Evolutionary conservation across 2,329 filamentous ascomycete species (phyloP).

Genomic region (Nigrospora osmanthi): DNA sequence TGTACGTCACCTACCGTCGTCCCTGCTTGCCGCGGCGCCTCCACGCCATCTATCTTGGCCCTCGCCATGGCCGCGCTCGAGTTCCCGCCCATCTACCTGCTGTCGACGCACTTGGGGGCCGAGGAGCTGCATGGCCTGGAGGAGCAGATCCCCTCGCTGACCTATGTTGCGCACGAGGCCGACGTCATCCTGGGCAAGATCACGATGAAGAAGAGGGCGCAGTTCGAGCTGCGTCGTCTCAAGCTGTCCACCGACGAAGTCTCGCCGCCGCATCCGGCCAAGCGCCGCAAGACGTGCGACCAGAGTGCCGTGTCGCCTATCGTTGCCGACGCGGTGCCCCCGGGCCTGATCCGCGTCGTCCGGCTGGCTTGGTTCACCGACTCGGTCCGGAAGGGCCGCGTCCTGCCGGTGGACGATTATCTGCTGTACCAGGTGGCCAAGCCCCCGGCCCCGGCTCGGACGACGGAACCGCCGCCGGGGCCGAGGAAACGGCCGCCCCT

Average conservation of each 20-base stretch:
- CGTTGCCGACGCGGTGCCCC: background rate
- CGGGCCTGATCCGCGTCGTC: slow-evolving; percentile 39
- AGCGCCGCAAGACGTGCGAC: slow-evolving; percentile 23
- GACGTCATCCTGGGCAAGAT: slow-evolving; percentile 69
- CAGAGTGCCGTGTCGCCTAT: slow-evolving; percentile 15
- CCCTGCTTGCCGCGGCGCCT: too few relatives aligned
- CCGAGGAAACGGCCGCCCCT: slow-evolving; percentile 34
- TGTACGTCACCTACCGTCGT: too few relatives aligned
- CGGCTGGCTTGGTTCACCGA: slow-evolving; percentile 51
- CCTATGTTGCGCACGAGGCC: slow-evolving; percentile 65
- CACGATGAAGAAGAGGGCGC: slow-evolving; percentile 59
- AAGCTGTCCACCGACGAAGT: slow-evolving; percentile 52
- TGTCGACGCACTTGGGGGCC: slow-evolving; percentile 59
- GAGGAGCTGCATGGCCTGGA: slow-evolving; percentile 58
- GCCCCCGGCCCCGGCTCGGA: slow-evolving; percentile 7
- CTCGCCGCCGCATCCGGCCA: slow-evolving; percentile 9
- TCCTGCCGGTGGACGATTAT: slow-evolving; percentile 43
- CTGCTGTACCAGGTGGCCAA: slow-evolving; percentile 42
- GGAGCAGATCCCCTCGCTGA: slow-evolving; percentile 56
- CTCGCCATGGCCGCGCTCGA: slow-evolving; percentile 18
- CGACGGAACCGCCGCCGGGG: slow-evolving; percentile 8
- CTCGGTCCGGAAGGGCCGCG: slow-evolving; percentile 32
- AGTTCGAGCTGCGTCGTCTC: slow-evolving; percentile 67
- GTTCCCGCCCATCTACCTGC: slow-evolving; percentile 63
- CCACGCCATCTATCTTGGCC: too few relatives aligned